Evolutionary conservation across 768 basidiomycete genomes (phyloP).

Genomic region (Leccinum arenicola): DNA sequence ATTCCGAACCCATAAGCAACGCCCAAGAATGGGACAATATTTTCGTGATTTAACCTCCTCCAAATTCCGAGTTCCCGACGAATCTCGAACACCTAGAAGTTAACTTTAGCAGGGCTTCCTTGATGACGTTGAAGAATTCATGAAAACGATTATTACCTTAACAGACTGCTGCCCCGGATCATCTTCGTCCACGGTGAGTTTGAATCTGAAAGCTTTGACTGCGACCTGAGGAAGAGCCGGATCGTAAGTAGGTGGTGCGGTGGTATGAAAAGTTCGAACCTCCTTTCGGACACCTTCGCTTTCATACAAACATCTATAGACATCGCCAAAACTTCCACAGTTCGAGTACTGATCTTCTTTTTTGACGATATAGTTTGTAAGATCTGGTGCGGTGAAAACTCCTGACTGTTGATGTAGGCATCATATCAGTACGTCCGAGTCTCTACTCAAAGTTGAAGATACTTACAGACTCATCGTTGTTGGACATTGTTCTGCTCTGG

Average conservation of each 20-base stretch:
- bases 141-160: background rate
- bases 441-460: too few species aligned
- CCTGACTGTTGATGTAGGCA: background rate
- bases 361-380: background rate
- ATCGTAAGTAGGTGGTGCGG: background rate
- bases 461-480: background rate
- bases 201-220: background rate
- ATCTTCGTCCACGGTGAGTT: background rate
- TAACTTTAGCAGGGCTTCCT: background rate
- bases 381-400: background rate
- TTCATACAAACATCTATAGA: background rate
- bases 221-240: background rate
- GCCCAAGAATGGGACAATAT: background rate
- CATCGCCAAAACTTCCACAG: background rate
- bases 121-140: background rate
- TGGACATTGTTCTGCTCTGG: background rate
- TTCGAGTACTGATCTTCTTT: background rate
- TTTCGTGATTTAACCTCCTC: background rate
- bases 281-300: background rate
- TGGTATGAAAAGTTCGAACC: background rate
- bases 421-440: background rate
- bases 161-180: background rate
- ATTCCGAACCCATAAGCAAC: background rate
- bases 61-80: background rate
- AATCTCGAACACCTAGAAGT: background rate